Conservation (phyloP, 306 rosid genomes). For the Malus sylvestris region DNA sequence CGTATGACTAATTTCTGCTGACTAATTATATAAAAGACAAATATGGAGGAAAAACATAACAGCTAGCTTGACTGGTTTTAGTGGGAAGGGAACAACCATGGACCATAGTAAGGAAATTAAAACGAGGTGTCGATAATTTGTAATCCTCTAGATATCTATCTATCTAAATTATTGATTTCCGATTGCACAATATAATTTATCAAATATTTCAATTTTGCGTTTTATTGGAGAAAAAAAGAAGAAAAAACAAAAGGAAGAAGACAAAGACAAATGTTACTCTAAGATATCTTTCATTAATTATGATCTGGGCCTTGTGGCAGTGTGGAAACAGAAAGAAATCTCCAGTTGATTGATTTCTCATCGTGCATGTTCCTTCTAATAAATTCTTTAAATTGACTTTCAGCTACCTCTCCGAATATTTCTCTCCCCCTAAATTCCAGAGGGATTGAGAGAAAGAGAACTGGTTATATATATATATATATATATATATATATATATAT, state of each 20-base stretch:
- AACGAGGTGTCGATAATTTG: not conserved
- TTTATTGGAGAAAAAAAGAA: not conserved
- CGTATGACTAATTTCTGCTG: not conserved
- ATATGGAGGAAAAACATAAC: not conserved
- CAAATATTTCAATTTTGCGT: not conserved
- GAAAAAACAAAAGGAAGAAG: not conserved
- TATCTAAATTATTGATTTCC: not conserved
- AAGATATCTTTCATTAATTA: not conserved
- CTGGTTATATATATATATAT: no score
- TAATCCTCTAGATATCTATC: not conserved
- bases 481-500: no score
- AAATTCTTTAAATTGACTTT: not conserved
- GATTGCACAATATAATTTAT: not conserved
- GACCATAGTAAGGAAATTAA: not conserved
- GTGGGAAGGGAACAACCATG: not conserved
- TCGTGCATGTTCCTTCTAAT: not conserved
- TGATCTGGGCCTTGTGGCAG: not conserved
- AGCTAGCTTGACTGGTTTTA: not conserved
- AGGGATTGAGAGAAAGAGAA: not conserved
- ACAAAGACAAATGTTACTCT: not conserved
- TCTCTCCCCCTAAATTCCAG: not conserved
- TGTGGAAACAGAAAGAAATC: not conserved
- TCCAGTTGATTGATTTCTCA: not conserved
- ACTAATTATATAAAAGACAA: not conserved
- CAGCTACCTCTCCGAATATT: not conserved